Evolutionary conservation across 176 grass and related monocot species (phyloP), one percentile per base, ranked within the genome.

Genomic region (Melocanna baccifera): DNA sequence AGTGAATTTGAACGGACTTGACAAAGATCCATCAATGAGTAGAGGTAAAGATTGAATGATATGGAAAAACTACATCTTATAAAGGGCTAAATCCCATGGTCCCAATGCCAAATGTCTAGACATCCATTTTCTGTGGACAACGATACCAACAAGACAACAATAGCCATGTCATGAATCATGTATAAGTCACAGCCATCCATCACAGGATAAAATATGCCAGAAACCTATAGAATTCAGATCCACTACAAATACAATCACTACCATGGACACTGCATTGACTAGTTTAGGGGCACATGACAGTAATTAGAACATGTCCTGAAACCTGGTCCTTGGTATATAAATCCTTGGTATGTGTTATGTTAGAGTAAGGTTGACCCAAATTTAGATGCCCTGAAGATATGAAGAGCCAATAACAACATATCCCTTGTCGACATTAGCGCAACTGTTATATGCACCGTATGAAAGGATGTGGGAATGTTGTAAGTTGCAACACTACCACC

Each of bases 281-380:
- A 40, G 51, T 74, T 80, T 75, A 89, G 69, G 22, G 32, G 30
- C 7, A 79, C 40, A 80, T 69, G 61, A 56, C 1, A 51, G 59
- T 74, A 25, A 66, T 22, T 47, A 19, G 11, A 47, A 32, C 40
- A 79, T 1, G 8, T 34, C 34, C 65, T 64, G 23, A 83, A 83
- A 77, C 62, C 43, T 50, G 14, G 5, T 9, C 48, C 12, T 14
- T 71, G 22, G 22, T 73, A 65, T 32, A 73, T 30, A 80, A 79
- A 71, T 40, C 30, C 43, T 63, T 61, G n/a, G 46, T 28, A 71
- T 66, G 22, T 1, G 6, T 42, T 62, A 62, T 76, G 22, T 48
- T 64, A 65, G 1, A 19, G 23, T 36, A 43, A 84, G 14, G 18
- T 41, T 65, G 8, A 26, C 15, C 7, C 74, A 72, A 25, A 8